Base-by-base conservation (phyloP, 441 rosid genomes). In the Euphorbia celastroides region DNA sequence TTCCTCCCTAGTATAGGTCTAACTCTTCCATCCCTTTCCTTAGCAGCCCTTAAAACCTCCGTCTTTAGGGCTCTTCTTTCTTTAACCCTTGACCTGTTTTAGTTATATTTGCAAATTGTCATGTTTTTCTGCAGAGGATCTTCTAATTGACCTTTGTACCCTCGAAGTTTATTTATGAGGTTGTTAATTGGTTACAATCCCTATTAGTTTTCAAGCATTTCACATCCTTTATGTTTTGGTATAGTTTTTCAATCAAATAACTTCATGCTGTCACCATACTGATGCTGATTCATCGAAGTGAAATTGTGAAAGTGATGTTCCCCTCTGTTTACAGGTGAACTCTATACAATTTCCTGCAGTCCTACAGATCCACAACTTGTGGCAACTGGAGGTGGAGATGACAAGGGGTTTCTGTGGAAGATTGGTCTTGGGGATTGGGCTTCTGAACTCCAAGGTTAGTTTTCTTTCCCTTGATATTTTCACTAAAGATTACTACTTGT, bases 361-460 rank as follows among this genome's bases (percentile, higher is more conserved):
- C 92, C 97, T 52, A 79, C 84, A 30, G 93, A 90, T 72, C 81
- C 96, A 27, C 76, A 75, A 19, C 79, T 86, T 65, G 98, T 90
- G 74, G 98, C 96, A 63, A 90, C 96, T 64, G 97, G 98, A 20
- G 96, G 97, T 62, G 88, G 90, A 58, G 98, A 93, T 76, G 94
- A 93, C 59, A 86, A 65, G 77, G 90, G 81, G n/a, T 88, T 87
- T 75, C 84, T 93, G 34, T 93, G 96, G 93, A 88, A 74, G 73
- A 84, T 90, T 55, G 96, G 93, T 38, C 87, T 41, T 57, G 95
- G 93, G 63, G 98, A 93, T 73, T 90, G 94, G 94, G 88, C 87
- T 57, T 79, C 83, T 59, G 92, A 88, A 77, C 88, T 93, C 59
- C 72, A 60, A 57, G 96, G 96, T 80, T 36, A 55, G 42, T 25